Percentiles rank a stretch among this genome's conserved stretches.
Evolutionary conservation across 1,284 basidiomycete genomes (phyloP).

Genomic region (Fomitopsis pinicola): DNA sequence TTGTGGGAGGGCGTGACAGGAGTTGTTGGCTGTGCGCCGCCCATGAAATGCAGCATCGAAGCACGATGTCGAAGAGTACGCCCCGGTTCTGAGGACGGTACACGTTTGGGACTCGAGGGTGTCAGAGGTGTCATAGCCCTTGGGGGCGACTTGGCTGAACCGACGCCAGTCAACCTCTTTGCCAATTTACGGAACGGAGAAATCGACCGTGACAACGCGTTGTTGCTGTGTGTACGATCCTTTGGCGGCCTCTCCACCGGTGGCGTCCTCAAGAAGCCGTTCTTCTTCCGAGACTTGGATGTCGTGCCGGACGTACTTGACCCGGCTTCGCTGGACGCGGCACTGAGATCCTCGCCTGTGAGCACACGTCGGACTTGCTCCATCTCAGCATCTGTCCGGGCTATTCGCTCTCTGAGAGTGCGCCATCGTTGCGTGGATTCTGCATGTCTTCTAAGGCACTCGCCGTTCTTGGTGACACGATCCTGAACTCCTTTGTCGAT

Average conservation of each 20-base stretch:
- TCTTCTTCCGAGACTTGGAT: constrained; percentile 30
- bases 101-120: constrained; percentile 38
- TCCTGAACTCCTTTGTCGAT: constrained; percentile 91
- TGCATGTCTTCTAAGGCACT: constrained; percentile 81
- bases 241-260: constrained; percentile 35
- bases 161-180: constrained; percentile 50
- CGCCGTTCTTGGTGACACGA: constrained; percentile 91
- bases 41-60: constrained; percentile 52
- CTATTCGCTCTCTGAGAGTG: constrained; percentile 70
- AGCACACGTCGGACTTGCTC: constrained; percentile 63
- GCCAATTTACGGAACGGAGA: constrained; percentile 77
- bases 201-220: constrained; percentile 64
- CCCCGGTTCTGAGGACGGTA: constrained; percentile 52
- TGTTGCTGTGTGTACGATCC: constrained; percentile 42
- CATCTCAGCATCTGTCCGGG: constrained; percentile 80
- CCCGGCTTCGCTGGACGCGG: constrained; percentile 52
- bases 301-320: constrained; percentile 59
- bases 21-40: constrained; percentile 32
- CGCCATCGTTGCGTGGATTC: constrained; percentile 85
- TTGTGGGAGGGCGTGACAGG: constrained; percentile 59
- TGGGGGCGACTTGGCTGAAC: constrained; percentile 34
- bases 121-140: constrained; percentile 42
- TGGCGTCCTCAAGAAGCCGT: constrained; percentile 63
- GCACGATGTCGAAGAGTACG: constrained; percentile 50
- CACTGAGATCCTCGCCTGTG: constrained; percentile 40